Evolutionary conservation across 371 early-diverging fungal genomes (phyloP).

Genomic region (Lichtheimia corymbifera): DNA sequence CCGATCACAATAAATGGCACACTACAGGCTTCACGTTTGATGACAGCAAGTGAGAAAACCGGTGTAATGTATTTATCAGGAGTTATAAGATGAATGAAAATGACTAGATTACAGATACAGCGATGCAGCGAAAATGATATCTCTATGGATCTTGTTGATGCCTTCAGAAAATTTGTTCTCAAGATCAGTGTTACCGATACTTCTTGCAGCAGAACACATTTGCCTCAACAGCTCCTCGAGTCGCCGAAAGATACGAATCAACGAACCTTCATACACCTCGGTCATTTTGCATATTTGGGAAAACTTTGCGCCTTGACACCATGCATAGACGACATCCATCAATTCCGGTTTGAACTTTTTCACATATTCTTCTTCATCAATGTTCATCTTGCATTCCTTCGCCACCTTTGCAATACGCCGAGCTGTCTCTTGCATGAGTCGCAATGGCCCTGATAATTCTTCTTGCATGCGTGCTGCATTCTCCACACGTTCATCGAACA

Average conservation of each 20-base stretch:
- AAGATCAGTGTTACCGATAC: slow-evolving; percentile 97
- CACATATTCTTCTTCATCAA: slow-evolving; percentile 85
- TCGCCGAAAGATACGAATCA: slow-evolving; percentile 94
- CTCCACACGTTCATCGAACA: slow-evolving; percentile 85
- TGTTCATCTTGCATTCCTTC: slow-evolving; percentile 83
- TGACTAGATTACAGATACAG: slow-evolving; percentile 78
- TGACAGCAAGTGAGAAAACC: background rate
- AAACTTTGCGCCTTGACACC: slow-evolving; percentile 97
- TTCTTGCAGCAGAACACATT: slow-evolving; percentile 93
- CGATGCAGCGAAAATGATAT: slow-evolving; percentile 98
- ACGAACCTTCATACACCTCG: slow-evolving; percentile 96
- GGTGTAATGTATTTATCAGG: background rate
- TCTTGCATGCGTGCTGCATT: slow-evolving; percentile 54
- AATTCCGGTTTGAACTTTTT: slow-evolving; percentile 84
- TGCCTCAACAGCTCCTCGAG: slow-evolving; percentile 97
- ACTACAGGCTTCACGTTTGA: too few species aligned
- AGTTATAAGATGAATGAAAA: too few species aligned
- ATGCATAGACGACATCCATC: slow-evolving; percentile 98
- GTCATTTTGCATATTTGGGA: slow-evolving; percentile 96
- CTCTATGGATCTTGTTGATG: slow-evolving; percentile 95
- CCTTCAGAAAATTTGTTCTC: slow-evolving; percentile 97
- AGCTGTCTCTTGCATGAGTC: slow-evolving; percentile 86
- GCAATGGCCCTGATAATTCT: slow-evolving; percentile 80
- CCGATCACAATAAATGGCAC: too few species aligned
- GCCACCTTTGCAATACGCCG: slow-evolving; percentile 86